Conservation (phyloP, 305 asterid species). For the Rubia balearica region DNA sequence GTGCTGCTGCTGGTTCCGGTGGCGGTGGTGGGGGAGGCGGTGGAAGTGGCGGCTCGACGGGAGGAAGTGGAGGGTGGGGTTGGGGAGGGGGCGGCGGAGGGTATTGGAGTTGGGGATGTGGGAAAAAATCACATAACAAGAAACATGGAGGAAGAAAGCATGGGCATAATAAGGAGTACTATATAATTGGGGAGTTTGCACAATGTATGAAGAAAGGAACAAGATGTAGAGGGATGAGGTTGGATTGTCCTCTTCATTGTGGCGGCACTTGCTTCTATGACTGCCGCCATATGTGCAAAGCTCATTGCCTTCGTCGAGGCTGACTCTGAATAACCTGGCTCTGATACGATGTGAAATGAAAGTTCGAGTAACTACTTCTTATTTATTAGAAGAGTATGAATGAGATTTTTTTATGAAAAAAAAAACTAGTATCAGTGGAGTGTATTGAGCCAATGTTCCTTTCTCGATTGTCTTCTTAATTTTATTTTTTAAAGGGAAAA, state of each 20-base stretch:
- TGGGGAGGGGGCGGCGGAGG: slow-evolving; percentile 60
- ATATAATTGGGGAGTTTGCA: slow-evolving; percentile 55
- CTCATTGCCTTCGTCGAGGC: slow-evolving; percentile 51
- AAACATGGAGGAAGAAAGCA: slow-evolving; percentile 1
- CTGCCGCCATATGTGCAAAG: slow-evolving; percentile 66
- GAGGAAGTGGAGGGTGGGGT: slow-evolving; percentile 45
- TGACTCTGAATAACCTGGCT: not conserved
- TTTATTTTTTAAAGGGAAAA: not conserved
- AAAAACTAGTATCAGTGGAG: no score
- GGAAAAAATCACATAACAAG: slow-evolving; percentile 16
- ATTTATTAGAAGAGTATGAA: no score
- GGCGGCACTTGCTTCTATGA: slow-evolving; percentile 80
- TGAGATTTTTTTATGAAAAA: no score
- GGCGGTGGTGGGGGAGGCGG: slow-evolving; percentile 42
- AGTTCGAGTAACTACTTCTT: no score
- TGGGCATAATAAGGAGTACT: slow-evolving; percentile 22
- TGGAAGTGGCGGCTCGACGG: slow-evolving; percentile 17
- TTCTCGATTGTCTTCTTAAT: no score
- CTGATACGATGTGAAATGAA: no score
- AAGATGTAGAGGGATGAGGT: slow-evolving; percentile 56
- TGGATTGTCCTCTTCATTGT: slow-evolving; percentile 79
- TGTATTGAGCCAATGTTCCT: no score
- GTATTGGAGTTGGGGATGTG: slow-evolving; percentile 58
- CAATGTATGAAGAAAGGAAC: slow-evolving; percentile 51
- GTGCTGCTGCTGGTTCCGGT: slow-evolving; percentile 18